A percentile compares a stretch with the other conserved stretches of the same genome.
Conservation (phyloP, 2,329 filamentous ascomycete genomes). For the Arthroderma sp. region DNA sequence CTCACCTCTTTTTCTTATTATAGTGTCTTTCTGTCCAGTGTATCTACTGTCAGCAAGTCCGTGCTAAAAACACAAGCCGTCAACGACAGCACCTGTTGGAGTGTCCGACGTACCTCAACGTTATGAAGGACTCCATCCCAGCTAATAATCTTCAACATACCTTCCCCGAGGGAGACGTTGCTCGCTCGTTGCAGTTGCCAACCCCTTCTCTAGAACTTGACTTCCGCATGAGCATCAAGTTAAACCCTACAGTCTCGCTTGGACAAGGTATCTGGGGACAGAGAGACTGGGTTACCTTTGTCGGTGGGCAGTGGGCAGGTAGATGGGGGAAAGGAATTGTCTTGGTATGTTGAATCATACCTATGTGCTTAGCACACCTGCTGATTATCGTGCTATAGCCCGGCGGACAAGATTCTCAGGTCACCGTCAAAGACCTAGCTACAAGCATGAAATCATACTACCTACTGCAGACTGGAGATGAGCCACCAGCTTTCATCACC, state of each 20-base stretch:
- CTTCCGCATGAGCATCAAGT: conserved; percentile 40
- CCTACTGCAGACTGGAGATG: conserved; percentile 38
- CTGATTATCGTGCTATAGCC: conserved; percentile 20
- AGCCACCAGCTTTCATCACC: conserved; percentile 37
- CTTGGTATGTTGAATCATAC: conserved; percentile 26
- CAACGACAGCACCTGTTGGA: conserved; percentile 38
- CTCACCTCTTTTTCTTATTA: not conserved
- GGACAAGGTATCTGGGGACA: conserved; percentile 37
- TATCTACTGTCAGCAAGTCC: conserved; percentile 38
- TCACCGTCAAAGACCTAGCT: conserved; percentile 35
- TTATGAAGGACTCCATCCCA: conserved; percentile 40
- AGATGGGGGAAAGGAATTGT: conserved; percentile 40
- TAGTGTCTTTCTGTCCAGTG: conserved; percentile 38
- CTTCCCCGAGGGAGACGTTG: conserved; percentile 37
- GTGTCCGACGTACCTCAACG: conserved; percentile 37
- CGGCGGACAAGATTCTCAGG: conserved; percentile 38
- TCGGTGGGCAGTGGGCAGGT: conserved; percentile 40
- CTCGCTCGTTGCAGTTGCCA: conserved; percentile 35
- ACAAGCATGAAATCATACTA: conserved; percentile 34
- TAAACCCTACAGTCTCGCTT: conserved; percentile 37
- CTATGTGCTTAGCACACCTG: not conserved
- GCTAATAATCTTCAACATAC: conserved; percentile 39
- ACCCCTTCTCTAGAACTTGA: conserved; percentile 37
- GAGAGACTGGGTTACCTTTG: conserved; percentile 38
- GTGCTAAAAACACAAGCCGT: conserved; percentile 38